These are phyloP conservation scores for Coffea canephora DNA, from an alignment of 257 asterid genomes.

Conservation along the genomic window DNA sequence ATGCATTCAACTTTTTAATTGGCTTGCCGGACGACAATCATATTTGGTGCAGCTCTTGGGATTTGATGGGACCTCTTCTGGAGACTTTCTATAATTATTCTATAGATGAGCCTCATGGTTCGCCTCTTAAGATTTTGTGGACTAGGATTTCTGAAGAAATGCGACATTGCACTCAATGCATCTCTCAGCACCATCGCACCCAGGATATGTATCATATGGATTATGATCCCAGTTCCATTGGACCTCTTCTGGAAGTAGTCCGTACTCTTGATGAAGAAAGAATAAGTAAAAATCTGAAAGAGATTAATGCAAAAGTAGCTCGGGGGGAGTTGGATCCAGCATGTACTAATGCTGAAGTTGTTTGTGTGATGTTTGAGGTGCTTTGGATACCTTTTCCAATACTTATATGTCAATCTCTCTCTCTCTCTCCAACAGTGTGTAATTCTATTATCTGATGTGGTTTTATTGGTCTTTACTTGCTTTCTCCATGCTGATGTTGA, in stretches of 20 bases:
- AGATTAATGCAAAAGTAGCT: slow-evolving; percentile 62
- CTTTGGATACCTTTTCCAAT: slow-evolving; percentile 8
- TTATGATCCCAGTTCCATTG: slow-evolving; percentile 64
- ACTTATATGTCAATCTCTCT: background rate
- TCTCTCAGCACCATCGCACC: slow-evolving; percentile 92
- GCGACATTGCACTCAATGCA: slow-evolving; percentile 74
- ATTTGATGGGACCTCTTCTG: slow-evolving; percentile 89
- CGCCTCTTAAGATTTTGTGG: slow-evolving; percentile 83
- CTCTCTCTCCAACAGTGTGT: background rate
- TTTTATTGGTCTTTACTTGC: background rate
- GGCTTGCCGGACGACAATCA: slow-evolving; percentile 61
- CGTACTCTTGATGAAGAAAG: slow-evolving; percentile 83
- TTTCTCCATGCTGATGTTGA: background rate
- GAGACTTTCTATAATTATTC: slow-evolving; percentile 87
- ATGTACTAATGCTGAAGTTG: slow-evolving; percentile 64
- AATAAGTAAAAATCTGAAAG: slow-evolving; percentile 61
- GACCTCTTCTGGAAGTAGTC: slow-evolving; percentile 81
- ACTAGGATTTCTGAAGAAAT: slow-evolving; percentile 64
- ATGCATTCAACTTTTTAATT: slow-evolving; percentile 75
- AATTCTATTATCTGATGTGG: background rate
- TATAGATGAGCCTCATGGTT: slow-evolving; percentile 57
- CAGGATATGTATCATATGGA: slow-evolving; percentile 69
- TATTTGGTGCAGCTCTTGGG: slow-evolving; percentile 89
- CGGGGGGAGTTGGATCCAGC: slow-evolving; percentile 57
- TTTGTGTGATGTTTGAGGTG: slow-evolving; percentile 92